These are phyloP conservation scores for Myriangium duriaei DNA, from an alignment of 2,329 filamentous ascomycete species.

Conservation along the genomic window DNA sequence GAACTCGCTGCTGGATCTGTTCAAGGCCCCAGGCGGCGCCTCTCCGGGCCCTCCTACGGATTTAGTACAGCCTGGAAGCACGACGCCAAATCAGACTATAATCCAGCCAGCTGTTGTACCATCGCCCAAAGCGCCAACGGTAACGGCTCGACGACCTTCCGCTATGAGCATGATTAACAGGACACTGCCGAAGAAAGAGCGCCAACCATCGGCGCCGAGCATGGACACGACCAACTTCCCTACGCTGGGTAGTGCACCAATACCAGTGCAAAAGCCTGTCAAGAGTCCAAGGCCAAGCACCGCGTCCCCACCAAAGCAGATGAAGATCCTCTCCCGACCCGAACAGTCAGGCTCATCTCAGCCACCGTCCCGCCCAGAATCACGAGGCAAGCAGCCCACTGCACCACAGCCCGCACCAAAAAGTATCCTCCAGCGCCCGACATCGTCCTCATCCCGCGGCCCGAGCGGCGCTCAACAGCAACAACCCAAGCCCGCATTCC, in stretches of 20 bases:
- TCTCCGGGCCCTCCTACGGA: conserved; percentile 12
- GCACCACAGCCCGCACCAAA: neutral
- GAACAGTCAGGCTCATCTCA: conserved; percentile 4
- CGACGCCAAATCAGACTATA: conserved; percentile 13
- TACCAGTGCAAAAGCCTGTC: conserved; percentile 7
- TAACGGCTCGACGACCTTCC: conserved; percentile 7
- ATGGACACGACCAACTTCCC: conserved; percentile 8
- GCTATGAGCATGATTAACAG: conserved; percentile 22
- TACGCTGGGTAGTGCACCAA: conserved; percentile 10
- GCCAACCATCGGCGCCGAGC: conserved; percentile 2
- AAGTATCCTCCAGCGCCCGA: conserved; percentile 15
- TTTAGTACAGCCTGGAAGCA: conserved; percentile 7
- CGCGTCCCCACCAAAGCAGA: neutral
- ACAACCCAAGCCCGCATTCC: conserved; percentile 14
- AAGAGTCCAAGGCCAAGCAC: neutral
- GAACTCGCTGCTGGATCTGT: conserved; percentile 33
- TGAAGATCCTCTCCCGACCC: conserved; percentile 11
- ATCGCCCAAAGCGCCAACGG: conserved; percentile 10
- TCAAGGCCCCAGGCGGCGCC: conserved; percentile 23
- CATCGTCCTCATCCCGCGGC: conserved; percentile 4
- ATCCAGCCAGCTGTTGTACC: too few species aligned
- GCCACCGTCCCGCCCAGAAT: conserved; percentile 5
- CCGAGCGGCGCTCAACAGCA: conserved; percentile 12
- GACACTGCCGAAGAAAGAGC: conserved; percentile 18
- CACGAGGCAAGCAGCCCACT: conserved; percentile 3